These are phyloP conservation scores for Tirmania nivea DNA, from an alignment of 495 filamentous ascomycete genomes.

Conservation along the genomic window DNA sequence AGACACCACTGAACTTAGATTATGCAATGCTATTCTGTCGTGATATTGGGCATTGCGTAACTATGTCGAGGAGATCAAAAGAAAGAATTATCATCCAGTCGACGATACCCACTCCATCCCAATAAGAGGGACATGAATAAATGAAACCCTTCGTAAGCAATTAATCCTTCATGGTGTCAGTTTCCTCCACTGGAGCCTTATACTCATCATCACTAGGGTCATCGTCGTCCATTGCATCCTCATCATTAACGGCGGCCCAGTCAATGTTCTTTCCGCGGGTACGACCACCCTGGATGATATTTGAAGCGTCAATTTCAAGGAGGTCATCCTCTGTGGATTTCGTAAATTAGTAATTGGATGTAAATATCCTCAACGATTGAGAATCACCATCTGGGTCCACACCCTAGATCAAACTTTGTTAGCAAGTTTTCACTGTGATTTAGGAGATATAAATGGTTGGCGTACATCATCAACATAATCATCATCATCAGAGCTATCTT, in stretches of 20 bases:
- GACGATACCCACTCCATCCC: no score
- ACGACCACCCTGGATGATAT: constrained; percentile 63
- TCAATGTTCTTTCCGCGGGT: constrained; percentile 70
- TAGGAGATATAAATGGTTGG: not conserved
- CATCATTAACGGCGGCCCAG: constrained; percentile 51
- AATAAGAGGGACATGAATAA: no score
- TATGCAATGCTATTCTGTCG: no score
- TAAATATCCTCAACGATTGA: not conserved
- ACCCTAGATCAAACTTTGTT: constrained; percentile 1
- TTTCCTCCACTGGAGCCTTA: not conserved
- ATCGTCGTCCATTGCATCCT: constrained; percentile 48
- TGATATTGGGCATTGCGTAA: no score
- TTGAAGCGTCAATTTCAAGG: constrained; percentile 69
- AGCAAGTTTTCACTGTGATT: not conserved
- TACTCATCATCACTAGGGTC: constrained; percentile 59
- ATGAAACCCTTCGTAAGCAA: no score
- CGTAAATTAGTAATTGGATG: no score
- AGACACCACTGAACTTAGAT: no score
- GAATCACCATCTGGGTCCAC: constrained; percentile 26
- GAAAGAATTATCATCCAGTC: no score
- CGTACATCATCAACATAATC: constrained; percentile 38
- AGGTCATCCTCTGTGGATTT: constrained; percentile 41
- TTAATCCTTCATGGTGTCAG: not conserved
- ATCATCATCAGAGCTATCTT: constrained; percentile 41
- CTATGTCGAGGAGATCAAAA: no score